Percentiles rank a stretch among this genome's conserved stretches.
Conservation (phyloP, 2,329 filamentous ascomycete genomes). For the Fusarium brevicatenulatum region DNA sequence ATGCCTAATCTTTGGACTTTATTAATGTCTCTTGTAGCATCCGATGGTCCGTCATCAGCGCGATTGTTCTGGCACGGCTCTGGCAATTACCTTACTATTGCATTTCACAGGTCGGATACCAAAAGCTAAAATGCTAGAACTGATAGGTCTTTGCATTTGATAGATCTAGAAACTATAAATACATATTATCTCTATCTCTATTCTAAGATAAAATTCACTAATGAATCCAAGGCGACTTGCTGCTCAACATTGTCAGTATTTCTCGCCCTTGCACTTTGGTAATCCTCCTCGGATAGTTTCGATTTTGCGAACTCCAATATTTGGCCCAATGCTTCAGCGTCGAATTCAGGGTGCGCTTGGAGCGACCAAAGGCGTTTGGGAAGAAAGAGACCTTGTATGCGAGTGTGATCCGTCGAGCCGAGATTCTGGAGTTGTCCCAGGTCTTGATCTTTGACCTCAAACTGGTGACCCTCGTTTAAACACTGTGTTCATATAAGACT, state of each 20-base stretch:
- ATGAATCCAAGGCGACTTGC: neutral
- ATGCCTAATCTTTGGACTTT: neutral
- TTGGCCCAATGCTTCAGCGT: neutral
- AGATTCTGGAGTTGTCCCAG: neutral
- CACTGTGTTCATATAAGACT: neutral
- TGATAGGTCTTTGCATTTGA: neutral
- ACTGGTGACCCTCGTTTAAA: neutral
- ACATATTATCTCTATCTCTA: neutral
- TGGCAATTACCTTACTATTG: neutral
- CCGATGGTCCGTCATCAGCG: neutral
- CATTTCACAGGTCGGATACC: neutral
- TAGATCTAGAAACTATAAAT: neutral
- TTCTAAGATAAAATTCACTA: neutral
- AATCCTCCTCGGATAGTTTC: neutral
- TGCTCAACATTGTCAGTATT: neutral
- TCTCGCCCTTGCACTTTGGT: neutral
- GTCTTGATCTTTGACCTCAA: neutral
- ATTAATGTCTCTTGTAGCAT: neutral
- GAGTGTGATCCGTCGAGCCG: neutral
- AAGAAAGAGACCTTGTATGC: neutral
- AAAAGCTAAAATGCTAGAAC: neutral
- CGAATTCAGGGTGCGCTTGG: neutral
- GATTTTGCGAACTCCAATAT: neutral
- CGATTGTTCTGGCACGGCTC: neutral
- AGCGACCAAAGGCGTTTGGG: neutral